Conservation (phyloP, 768 basidiomycete genomes). For the Lactarius psammicola region DNA sequence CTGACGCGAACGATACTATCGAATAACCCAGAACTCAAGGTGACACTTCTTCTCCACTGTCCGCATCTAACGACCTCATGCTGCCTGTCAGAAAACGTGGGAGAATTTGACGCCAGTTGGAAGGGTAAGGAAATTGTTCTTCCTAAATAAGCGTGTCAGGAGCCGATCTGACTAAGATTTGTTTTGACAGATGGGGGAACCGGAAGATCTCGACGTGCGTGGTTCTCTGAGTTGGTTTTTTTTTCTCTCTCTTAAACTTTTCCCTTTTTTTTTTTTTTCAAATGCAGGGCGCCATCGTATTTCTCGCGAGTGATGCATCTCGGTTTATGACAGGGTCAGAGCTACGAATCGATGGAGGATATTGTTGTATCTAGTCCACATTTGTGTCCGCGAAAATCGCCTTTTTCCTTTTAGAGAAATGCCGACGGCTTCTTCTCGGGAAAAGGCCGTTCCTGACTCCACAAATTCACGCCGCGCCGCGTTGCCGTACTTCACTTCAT, state of each 20-base stretch:
- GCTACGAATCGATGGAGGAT: slow-evolving; percentile 86
- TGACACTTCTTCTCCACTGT: slow-evolving; percentile 34
- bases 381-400: slow-evolving; percentile 19
- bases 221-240: slow-evolving; percentile 40
- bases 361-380: slow-evolving; percentile 57
- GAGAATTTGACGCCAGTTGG: slow-evolving; percentile 84
- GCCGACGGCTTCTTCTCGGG: slow-evolving; percentile 21
- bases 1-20: slow-evolving; percentile 82
- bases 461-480: slow-evolving; percentile 18
- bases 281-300: slow-evolving; percentile 79
- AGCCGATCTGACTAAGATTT: slow-evolving; percentile 19
- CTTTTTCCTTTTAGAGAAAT: slow-evolving; percentile 6
- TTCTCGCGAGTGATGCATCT: slow-evolving; percentile 86
- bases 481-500: not conserved
- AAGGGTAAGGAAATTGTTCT: slow-evolving; percentile 48
- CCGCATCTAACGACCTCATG: slow-evolving; percentile 14
- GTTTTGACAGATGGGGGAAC: slow-evolving; percentile 72
- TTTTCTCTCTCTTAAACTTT: no score
- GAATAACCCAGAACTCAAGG: slow-evolving; percentile 72
- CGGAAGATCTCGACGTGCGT: slow-evolving; percentile 72
- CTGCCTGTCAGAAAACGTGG: slow-evolving; percentile 69
- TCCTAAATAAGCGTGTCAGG: slow-evolving; percentile 1
- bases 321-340: slow-evolving; percentile 88
- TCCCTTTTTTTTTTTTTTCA: not conserved
- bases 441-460: slow-evolving; percentile 18